Conservation (phyloP, 1,284 basidiomycete species). For the Irpex rosettiformis region DNA sequence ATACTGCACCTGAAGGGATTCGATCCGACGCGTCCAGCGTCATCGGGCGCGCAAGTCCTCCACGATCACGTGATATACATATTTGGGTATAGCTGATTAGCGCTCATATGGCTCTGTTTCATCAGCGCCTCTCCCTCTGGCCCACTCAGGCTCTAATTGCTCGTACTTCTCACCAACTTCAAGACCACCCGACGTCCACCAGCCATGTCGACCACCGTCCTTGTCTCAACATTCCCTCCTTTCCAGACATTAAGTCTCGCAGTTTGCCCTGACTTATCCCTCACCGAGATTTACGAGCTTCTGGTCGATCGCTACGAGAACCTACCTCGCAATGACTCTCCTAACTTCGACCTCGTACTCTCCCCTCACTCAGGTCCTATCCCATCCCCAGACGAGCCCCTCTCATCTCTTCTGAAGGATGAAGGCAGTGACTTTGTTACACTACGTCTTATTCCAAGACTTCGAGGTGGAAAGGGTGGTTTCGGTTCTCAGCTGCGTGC, state of each 20-base stretch:
- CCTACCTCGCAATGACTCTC: constrained; percentile 40
- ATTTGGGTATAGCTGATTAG: neutral
- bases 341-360: constrained; percentile 42
- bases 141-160: too few relatives aligned
- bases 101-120: too few relatives aligned
- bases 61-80: neutral
- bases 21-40: constrained; percentile 2
- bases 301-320: constrained; percentile 55
- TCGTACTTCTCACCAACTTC: too few relatives aligned
- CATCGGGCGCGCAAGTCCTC: neutral
- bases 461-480: constrained; percentile 94
- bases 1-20: neutral
- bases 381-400: constrained; percentile 35
- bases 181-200: neutral
- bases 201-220: constrained; percentile 46
- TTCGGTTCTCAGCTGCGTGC: constrained; percentile 96
- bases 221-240: constrained; percentile 74
- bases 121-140: too few relatives aligned
- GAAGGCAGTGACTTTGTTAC: constrained; percentile 41
- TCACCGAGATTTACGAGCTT: constrained; percentile 49
- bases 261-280: constrained; percentile 46
- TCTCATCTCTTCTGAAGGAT: constrained; percentile 43
- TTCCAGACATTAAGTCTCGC: constrained; percentile 70
- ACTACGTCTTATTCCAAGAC: constrained; percentile 63
- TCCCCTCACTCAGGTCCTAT: constrained; percentile 49